Evolutionary conservation across 805 yeast species (phyloP).

Genomic region (Isabelozyma heimii): DNA sequence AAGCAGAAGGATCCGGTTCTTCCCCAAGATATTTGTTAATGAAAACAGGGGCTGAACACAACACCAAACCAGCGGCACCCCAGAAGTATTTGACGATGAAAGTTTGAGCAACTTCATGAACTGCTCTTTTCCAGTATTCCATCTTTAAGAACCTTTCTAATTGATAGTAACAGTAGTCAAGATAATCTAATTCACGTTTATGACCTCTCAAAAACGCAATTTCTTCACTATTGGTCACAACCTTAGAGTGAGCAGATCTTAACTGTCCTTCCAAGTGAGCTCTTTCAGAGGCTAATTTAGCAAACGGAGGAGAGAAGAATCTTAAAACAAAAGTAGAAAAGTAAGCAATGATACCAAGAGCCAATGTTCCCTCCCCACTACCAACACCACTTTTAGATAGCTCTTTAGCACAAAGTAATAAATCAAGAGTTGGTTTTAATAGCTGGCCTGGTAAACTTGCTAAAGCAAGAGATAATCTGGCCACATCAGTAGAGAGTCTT

Average conservation of each 20-base stretch:
- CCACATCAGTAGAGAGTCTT: conserved; percentile 76
- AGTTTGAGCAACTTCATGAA: conserved; percentile 82
- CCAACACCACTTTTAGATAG: conserved; percentile 63
- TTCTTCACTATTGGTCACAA: conserved; percentile 79
- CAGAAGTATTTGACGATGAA: conserved; percentile 88
- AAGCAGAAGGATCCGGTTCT: conserved; percentile 43
- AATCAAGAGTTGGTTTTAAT: conserved; percentile 78
- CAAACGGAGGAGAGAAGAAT: conserved; percentile 86
- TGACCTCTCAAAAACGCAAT: conserved; percentile 85
- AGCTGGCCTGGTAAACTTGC: conserved; percentile 79
- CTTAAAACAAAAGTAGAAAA: conserved; percentile 71
- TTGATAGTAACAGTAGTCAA: conserved; percentile 80
- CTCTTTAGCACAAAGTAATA: conserved; percentile 76
- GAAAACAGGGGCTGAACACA: conserved; percentile 89
- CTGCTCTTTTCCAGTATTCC: conserved; percentile 71
- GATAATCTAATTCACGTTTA: conserved; percentile 66
- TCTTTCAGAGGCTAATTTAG: conserved; percentile 69
- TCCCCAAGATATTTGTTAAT: conserved; percentile 52
- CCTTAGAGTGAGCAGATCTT: conserved; percentile 76
- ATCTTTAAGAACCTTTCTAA: conserved; percentile 73
- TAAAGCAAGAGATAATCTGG: conserved; percentile 67
- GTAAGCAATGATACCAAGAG: conserved; percentile 78
- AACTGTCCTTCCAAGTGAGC: conserved; percentile 84
- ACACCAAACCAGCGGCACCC: conserved; percentile 91
- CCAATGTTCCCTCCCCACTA: conserved; percentile 73